A percentile compares a stretch with the other conserved stretches of the same genome.
Conservation (phyloP, 768 basidiomycete species). For the Hericium alpestre region DNA sequence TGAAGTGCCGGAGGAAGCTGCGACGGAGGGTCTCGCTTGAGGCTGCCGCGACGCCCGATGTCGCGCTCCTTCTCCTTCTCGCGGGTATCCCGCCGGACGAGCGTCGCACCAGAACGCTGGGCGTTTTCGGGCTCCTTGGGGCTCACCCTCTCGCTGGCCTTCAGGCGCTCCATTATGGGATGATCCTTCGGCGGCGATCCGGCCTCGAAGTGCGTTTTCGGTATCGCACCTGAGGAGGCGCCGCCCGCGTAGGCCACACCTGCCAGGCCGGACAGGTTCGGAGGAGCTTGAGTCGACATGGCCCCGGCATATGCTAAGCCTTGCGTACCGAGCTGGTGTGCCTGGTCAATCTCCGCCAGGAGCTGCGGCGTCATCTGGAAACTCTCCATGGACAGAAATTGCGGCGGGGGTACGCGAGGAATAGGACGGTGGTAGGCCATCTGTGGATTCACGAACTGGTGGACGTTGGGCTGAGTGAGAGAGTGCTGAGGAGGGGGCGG, state of each 20-base stretch:
- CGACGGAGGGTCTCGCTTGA: constrained; percentile 7
- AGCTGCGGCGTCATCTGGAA: constrained; percentile 9
- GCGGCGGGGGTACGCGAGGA: constrained; percentile 5
- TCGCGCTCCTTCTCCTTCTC: constrained; percentile 10
- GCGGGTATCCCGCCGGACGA: constrained; percentile 8
- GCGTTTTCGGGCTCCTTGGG: constrained; percentile 5
- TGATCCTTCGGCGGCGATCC: constrained; percentile 9
- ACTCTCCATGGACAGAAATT: constrained; percentile 4
- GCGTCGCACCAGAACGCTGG: neutral
- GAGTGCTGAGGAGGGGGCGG: neutral
- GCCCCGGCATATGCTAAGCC: constrained; percentile 5
- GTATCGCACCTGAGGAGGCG: neutral
- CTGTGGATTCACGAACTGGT: constrained; percentile 6
- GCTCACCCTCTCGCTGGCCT: constrained; percentile 5
- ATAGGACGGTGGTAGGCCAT: constrained; percentile 8
- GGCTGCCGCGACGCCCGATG: constrained; percentile 8
- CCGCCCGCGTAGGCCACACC: constrained; percentile 6
- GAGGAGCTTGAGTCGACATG: constrained; percentile 11
- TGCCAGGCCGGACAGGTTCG: constrained; percentile 8
- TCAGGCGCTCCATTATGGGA: constrained; percentile 9
- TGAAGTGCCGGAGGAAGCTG: neutral
- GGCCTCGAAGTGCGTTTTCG: constrained; percentile 6
- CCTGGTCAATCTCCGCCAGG: constrained; percentile 10
- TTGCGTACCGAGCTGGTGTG: neutral
- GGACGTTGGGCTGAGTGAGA: constrained; percentile 2